A percentile compares a stretch with the other conserved stretches of the same genome.
phyloP scores from a whole-genome alignment of 345 rosid genomes.

The Geranium rotundifolium region DNA sequence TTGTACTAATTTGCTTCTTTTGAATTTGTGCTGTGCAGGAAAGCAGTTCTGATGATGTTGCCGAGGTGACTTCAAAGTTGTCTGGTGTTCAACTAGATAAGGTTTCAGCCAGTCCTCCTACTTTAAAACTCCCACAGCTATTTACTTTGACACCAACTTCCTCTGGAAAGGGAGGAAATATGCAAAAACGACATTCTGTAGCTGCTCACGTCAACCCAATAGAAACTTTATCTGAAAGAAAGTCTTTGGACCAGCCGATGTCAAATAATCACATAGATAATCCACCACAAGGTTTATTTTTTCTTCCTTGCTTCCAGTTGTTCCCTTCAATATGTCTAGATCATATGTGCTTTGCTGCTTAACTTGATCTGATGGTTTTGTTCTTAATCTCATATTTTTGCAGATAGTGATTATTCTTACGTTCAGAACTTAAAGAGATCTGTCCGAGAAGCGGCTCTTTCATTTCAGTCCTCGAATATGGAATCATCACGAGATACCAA shows the following conservation, averaged over 20 bases:
- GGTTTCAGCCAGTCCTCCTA: constrained; percentile 53
- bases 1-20: neutral
- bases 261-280: constrained; percentile 36
- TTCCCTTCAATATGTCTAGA: neutral
- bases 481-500: constrained; percentile 64
- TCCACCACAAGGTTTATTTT: constrained; percentile 51
- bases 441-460: constrained; percentile 82
- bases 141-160: constrained; percentile 88
- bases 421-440: constrained; percentile 78
- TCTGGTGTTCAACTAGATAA: constrained; percentile 72
- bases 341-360: constrained; percentile 1
- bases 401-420: constrained; percentile 57
- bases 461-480: constrained; percentile 44
- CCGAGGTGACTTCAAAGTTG: constrained; percentile 61
- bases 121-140: constrained; percentile 86
- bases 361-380: constrained; percentile 10
- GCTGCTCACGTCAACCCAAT: constrained; percentile 46
- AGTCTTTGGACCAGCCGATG: constrained; percentile 39
- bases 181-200: constrained; percentile 57
- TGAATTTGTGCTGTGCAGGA: constrained; percentile 38
- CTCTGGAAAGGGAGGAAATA: constrained; percentile 65
- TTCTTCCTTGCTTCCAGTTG: constrained; percentile 2
- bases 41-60: constrained; percentile 51
- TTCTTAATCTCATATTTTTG: constrained; percentile 16
- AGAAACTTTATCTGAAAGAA: constrained; percentile 51